Evolutionary conservation across 1,284 basidiomycete species (phyloP).

Genomic region (Puccinia triticina): DNA sequence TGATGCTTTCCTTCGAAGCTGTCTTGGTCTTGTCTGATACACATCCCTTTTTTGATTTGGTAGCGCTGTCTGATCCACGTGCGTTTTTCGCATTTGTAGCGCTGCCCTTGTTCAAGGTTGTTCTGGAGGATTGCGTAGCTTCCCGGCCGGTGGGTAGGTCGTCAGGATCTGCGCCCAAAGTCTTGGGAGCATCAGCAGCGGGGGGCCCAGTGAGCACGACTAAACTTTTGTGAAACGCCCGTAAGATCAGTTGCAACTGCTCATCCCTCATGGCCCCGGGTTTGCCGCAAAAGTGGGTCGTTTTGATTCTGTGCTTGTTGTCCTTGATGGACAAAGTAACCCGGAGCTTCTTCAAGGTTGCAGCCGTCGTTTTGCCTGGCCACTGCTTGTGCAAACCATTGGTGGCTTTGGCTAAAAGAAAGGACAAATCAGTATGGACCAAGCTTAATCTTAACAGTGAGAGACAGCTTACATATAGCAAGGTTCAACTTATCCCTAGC

Average conservation of each 20-base stretch:
- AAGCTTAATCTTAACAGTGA: too few species aligned
- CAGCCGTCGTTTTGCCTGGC: not conserved
- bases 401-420: too few species aligned
- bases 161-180: not conserved
- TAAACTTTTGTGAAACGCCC: not conserved
- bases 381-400: not conserved
- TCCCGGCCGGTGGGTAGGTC: too few species aligned
- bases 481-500: not conserved
- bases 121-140: too few species aligned
- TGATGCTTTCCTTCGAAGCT: too few species aligned
- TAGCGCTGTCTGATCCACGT: too few species aligned
- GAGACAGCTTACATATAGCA: too few species aligned
- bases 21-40: too few species aligned
- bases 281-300: not conserved
- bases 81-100: too few species aligned
- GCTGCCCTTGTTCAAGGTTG: too few species aligned
- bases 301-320: not conserved
- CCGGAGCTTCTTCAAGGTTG: not conserved
- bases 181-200: not conserved
- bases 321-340: not conserved
- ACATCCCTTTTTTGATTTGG: too few species aligned
- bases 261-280: not conserved
- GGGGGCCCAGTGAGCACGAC: not conserved
- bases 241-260: not conserved
- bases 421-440: too few species aligned